These are phyloP conservation scores for Yamadazyma dendronema DNA, from an alignment of 1,139 yeast genomes.

Conservation along the genomic window DNA sequence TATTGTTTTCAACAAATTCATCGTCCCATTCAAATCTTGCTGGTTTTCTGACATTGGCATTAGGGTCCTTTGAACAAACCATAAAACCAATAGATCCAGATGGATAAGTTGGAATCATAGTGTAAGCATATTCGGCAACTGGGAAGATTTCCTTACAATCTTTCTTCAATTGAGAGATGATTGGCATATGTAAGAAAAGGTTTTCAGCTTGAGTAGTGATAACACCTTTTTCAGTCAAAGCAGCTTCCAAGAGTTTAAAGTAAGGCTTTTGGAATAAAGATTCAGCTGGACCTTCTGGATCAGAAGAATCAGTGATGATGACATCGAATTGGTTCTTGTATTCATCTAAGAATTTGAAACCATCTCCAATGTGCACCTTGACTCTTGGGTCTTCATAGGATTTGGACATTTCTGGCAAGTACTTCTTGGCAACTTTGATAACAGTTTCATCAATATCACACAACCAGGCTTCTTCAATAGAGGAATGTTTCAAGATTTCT, in stretches of 20 bases:
- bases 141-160: constrained; percentile 84
- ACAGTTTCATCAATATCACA: constrained; percentile 94
- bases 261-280: constrained; percentile 83
- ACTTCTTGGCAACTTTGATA: constrained; percentile 75
- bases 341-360: constrained; percentile 83
- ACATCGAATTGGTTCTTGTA: constrained; percentile 76
- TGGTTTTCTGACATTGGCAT: constrained; percentile 64
- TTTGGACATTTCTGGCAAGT: constrained; percentile 79
- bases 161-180: constrained; percentile 70
- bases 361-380: constrained; percentile 82
- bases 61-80: constrained; percentile 79
- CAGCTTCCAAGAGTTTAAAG: constrained; percentile 73
- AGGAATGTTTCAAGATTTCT: constrained; percentile 83
- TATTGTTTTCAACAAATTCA: constrained; percentile 60
- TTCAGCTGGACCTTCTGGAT: constrained; percentile 97
- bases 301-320: constrained; percentile 90
- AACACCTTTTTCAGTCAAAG: constrained; percentile 84
- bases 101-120: constrained; percentile 91
- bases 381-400: constrained; percentile 81
- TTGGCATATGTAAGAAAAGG: constrained; percentile 83
- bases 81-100: constrained; percentile 93
- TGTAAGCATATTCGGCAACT: constrained; percentile 80
- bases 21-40: constrained; percentile 59
- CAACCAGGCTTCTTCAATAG: constrained; percentile 80
- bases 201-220: constrained; percentile 91